These are phyloP conservation scores for Candida sp. DNA, from an alignment of 1,139 yeast genomes.

Conservation along the genomic window DNA sequence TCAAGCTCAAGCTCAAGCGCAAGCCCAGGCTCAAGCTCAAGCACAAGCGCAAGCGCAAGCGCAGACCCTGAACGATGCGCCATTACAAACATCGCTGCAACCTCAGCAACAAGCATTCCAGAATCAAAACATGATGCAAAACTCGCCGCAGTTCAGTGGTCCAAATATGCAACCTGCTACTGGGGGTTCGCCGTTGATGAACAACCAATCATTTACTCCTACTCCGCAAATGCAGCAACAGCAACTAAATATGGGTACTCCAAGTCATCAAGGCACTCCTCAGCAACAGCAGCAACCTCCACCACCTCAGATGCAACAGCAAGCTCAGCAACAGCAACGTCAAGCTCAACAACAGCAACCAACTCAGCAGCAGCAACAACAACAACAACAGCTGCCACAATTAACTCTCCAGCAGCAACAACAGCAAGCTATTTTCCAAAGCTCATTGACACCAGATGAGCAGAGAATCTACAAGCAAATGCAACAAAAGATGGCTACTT, in stretches of 20 bases:
- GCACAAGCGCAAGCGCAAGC: constrained; percentile 19
- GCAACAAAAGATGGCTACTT: constrained; percentile 45
- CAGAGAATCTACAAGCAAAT: constrained; percentile 48
- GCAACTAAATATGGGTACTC: constrained; percentile 5
- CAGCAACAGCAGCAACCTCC: constrained; percentile 5
- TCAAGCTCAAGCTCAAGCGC: constrained; percentile 17
- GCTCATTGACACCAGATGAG: constrained; percentile 45
- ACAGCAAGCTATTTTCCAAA: constrained; percentile 51
- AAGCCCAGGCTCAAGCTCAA: constrained; percentile 13
- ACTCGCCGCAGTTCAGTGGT: constrained; percentile 8
- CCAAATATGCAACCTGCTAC: constrained; percentile 6
- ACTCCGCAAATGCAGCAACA: constrained; percentile 16
- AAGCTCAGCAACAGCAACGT: constrained; percentile 15
- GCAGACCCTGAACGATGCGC: background rate
- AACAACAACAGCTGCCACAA: constrained; percentile 16
- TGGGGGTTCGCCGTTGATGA: constrained; percentile 14
- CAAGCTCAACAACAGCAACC: constrained; percentile 15
- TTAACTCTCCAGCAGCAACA: constrained; percentile 41
- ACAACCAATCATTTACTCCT: constrained; percentile 9
- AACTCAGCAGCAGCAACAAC: constrained; percentile 14
- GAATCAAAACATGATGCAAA: constrained; percentile 4
- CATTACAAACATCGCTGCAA: background rate
- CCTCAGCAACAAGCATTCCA: constrained; percentile 1
- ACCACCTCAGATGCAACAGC: background rate
- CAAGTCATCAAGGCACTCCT: constrained; percentile 6